Conservation (phyloP, 441 rosid genomes). For the Gossypium trilobum region DNA sequence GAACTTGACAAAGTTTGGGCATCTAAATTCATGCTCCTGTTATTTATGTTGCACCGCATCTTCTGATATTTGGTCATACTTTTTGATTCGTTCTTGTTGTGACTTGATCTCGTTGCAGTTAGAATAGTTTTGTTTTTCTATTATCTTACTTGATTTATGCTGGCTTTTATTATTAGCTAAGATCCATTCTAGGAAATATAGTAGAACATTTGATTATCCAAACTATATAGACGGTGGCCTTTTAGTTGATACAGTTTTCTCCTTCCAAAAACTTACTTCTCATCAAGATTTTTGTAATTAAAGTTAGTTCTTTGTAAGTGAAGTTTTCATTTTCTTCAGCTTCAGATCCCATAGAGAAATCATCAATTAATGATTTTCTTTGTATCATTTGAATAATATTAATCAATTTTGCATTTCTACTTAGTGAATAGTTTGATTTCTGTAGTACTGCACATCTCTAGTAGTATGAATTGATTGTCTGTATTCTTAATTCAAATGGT, state of each 20-base stretch:
- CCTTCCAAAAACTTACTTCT: neutral
- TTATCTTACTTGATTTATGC: slow-evolving; percentile 6
- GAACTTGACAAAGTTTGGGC: neutral
- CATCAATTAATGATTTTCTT: neutral
- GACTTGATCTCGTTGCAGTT: slow-evolving; percentile 3
- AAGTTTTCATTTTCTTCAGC: slow-evolving; percentile 2
- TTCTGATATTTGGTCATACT: neutral
- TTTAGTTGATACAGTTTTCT: slow-evolving; percentile 1
- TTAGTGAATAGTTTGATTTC: neutral
- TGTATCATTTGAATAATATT: neutral
- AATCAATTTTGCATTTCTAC: neutral
- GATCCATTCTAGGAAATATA: neutral
- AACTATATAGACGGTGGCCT: neutral
- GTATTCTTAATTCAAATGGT: slow-evolving; percentile 8
- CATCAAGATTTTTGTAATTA: neutral
- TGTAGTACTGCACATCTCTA: neutral
- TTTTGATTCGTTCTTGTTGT: neutral
- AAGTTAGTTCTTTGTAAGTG: neutral
- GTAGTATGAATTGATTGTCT: neutral
- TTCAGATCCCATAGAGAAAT: neutral
- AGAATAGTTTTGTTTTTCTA: slow-evolving; percentile 8
- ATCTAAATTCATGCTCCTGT: slow-evolving; percentile 1
- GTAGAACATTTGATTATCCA: slow-evolving; percentile 11
- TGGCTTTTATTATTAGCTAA: neutral
- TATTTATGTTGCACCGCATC: neutral